A percentile compares a stretch with the other conserved stretches of the same genome.
These are phyloP conservation scores for Blumeria hordei DNA, from an alignment of 2,329 filamentous ascomycete species.

Conservation along the genomic window DNA sequence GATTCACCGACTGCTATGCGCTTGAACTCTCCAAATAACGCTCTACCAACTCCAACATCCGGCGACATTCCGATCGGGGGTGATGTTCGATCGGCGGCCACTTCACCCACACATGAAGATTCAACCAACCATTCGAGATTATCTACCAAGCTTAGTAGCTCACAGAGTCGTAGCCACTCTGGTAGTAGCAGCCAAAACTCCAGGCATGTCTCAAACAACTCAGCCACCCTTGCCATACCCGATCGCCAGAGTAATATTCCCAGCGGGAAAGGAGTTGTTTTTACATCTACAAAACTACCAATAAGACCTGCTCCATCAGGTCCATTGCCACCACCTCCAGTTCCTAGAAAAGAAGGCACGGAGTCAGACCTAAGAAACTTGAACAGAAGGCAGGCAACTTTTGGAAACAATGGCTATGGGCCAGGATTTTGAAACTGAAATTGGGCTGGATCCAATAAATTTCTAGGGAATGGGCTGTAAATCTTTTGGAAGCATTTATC, in stretches of 20 bases:
- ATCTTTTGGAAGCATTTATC: too few relatives aligned
- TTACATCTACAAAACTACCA: constrained; percentile 27
- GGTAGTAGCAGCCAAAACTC: constrained; percentile 24
- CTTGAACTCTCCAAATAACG: constrained; percentile 19
- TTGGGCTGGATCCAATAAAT: constrained; percentile 2
- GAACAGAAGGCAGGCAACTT: constrained; percentile 27
- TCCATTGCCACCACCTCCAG: constrained; percentile 29
- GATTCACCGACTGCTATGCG: constrained; percentile 27
- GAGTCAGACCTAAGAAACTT: constrained; percentile 22
- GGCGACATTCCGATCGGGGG: constrained; percentile 46
- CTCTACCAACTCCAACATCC: constrained; percentile 38
- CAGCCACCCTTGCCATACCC: constrained; percentile 21
- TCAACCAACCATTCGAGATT: constrained; percentile 11
- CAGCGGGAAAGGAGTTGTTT: constrained; percentile 26
- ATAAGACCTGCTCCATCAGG: constrained; percentile 35
- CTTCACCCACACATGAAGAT: constrained; percentile 19
- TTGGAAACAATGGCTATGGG: constrained; percentile 18
- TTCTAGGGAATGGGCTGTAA: not conserved
- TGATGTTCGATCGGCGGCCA: constrained; percentile 20
- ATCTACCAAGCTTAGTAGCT: constrained; percentile 16
- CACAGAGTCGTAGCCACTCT: constrained; percentile 22
- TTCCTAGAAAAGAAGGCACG: constrained; percentile 21
- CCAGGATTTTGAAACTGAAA: constrained; percentile 8
- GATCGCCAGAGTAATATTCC: constrained; percentile 16
- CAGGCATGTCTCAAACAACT: constrained; percentile 26